These are phyloP conservation scores for Trichosporon ovoides DNA, from an alignment of 1,284 basidiomycete species.

Conservation along the genomic window DNA sequence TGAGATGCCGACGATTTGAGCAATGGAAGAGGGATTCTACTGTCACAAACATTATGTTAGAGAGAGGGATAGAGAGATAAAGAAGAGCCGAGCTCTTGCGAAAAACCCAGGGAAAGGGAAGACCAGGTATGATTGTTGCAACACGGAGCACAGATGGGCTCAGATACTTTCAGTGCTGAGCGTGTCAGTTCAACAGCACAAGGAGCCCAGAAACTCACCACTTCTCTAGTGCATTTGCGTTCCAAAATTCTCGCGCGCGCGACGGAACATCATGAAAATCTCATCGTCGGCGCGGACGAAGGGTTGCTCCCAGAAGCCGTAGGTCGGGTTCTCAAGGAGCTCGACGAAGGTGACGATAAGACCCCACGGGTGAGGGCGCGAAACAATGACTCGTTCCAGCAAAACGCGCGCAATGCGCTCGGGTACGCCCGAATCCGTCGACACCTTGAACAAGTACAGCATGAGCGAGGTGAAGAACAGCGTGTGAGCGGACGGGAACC, in stretches of 20 bases:
- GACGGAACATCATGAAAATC: slow-evolving; percentile 39
- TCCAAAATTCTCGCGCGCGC: slow-evolving; percentile 26
- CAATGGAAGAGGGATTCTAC: slow-evolving; percentile 21
- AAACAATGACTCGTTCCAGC: slow-evolving; percentile 86
- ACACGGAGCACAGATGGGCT: slow-evolving; percentile 5
- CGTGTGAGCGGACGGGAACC: slow-evolving; percentile 94
- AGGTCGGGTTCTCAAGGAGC: slow-evolving; percentile 46
- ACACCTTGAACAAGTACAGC: slow-evolving; percentile 67
- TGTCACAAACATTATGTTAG: slow-evolving; percentile 24
- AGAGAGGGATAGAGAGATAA: slow-evolving; percentile 9
- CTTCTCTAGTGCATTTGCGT: slow-evolving; percentile 19
- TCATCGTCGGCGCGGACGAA: slow-evolving; percentile 46
- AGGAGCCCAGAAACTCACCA: not conserved
- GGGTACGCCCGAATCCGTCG: slow-evolving; percentile 54
- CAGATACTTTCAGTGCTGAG: not conserved
- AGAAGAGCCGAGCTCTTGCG: slow-evolving; percentile 1
- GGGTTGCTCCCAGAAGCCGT: slow-evolving; percentile 49
- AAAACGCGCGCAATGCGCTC: slow-evolving; percentile 89
- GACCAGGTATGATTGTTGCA: slow-evolving; percentile 8
- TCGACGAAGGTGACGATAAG: slow-evolving; percentile 90
- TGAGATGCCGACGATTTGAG: slow-evolving; percentile 2
- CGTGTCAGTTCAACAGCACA: not conserved
- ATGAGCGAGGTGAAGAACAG: slow-evolving; percentile 90
- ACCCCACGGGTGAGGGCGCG: slow-evolving; percentile 97
- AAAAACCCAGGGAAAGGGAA: slow-evolving; percentile 10